Evolutionary conservation across 768 basidiomycete species (phyloP), one percentile per base, ranked within the genome.

Genomic region (Psilocybe sp.): DNA sequence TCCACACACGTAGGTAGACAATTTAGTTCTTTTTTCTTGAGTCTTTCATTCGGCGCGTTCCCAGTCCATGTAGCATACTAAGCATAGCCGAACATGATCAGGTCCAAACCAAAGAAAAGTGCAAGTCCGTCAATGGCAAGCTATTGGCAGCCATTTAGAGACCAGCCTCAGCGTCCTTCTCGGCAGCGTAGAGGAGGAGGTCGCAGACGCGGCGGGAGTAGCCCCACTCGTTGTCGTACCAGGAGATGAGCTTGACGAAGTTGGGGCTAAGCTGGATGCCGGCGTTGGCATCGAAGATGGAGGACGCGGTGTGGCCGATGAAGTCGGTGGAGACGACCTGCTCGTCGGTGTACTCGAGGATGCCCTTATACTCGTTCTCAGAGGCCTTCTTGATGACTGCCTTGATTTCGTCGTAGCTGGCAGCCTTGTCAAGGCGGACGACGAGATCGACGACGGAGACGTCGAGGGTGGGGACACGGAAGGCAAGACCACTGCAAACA

Each of bases 401-500:
- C 82, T 95, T 97, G 86, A 99, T 97, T 53, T 90, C 77, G 2
- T 93, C 90, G 75, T 98, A 99, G 19, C 81, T 67, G 5, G 94
- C 85, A 47, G 70, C 59, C 78, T 91, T 97, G 75, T 92, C 88
- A 61, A 90, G 77, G 63, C 96, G 92, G 60, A 85, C 92, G 58
- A 95, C 92, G 58, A 99, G 85, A 75, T 99, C 96, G 67, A 98
- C 95, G 61, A 98, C 96, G 60, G 96, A 98, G 61, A 98, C 96
- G 63, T 98, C 90, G 63, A 89, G 76, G 53, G 92, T 95, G 58
- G 96, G 96, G 52, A 98, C 88, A 76, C 96, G 96, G 94, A 99
- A 98, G 42, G 96, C 60, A 66, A 98, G 87, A 72, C 96, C 91
- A 50, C 89, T 91, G 60, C 46, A 39, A 5, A 28, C 14, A 43